phyloP scores from a whole-genome alignment of 208 protist species.

The Crithidia bombi region DNA sequence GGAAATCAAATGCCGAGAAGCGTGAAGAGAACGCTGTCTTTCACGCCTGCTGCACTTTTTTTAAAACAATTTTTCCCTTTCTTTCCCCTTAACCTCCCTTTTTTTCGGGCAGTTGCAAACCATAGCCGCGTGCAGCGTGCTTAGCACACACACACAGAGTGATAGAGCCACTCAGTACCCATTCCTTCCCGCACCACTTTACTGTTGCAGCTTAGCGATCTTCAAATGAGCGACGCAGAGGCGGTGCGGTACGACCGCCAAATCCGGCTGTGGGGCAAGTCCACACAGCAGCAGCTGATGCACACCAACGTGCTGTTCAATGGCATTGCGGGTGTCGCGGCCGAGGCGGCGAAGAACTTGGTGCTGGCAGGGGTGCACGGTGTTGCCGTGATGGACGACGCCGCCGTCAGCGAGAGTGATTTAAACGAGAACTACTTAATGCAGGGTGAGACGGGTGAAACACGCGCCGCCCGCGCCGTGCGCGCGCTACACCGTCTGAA shows the following conservation, averaged over 20 bases:
- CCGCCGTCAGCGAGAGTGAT: slow-evolving; percentile 32
- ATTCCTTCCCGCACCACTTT: no score
- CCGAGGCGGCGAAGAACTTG: slow-evolving; percentile 92
- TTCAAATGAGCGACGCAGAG: slow-evolving; percentile 57
- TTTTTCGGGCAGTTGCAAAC: no score
- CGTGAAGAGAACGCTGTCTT: no score
- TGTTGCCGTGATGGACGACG: slow-evolving; percentile 52
- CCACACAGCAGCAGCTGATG: slow-evolving; percentile 87
- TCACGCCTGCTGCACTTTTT: no score
- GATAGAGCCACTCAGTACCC: no score
- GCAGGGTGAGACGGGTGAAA: slow-evolving; percentile 39
- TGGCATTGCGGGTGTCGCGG: slow-evolving; percentile 59
- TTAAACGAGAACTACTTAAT: slow-evolving; percentile 62
- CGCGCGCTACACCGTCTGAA: slow-evolving; percentile 47
- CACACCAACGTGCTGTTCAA: slow-evolving; percentile 57
- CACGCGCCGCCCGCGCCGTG: slow-evolving; percentile 29
- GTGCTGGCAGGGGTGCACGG: slow-evolving; percentile 87
- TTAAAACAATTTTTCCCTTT: slow-evolving; percentile 1
- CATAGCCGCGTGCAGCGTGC: no score
- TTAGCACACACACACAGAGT: no score
- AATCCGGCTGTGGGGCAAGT: slow-evolving; percentile 92
- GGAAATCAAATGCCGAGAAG: no score
- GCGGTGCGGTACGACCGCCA: slow-evolving; percentile 93
- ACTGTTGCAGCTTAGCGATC: no score
- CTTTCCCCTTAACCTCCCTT: background rate